Percentiles rank a stretch among this genome's conserved stretches.
These are phyloP conservation scores for Taphrina flavorubra DNA, from an alignment of 1,139 yeast genomes.

Conservation along the genomic window DNA sequence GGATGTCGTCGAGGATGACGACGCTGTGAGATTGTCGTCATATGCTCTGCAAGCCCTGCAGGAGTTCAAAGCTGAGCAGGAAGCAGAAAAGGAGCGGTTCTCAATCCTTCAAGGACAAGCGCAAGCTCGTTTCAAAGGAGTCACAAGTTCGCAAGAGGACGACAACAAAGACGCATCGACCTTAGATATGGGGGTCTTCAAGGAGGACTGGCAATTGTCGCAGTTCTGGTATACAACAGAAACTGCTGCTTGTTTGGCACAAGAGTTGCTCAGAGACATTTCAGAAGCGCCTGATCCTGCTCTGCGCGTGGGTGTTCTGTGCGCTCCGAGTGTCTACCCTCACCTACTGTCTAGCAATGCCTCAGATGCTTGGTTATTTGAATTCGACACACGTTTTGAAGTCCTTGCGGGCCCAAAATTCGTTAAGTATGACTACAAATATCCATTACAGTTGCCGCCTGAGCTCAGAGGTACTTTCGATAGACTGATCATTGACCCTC, in stretches of 20 bases:
- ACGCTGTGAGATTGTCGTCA: neutral
- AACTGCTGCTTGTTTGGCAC: conserved; percentile 71
- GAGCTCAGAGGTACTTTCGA: conserved; percentile 67
- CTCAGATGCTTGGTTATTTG: conserved; percentile 67
- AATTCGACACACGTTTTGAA: conserved; percentile 76
- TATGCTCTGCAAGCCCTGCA: conserved; percentile 26
- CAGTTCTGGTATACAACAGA: conserved; percentile 83
- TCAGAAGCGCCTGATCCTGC: conserved; percentile 47
- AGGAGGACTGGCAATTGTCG: conserved; percentile 92
- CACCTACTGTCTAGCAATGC: conserved; percentile 61
- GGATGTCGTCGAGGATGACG: neutral
- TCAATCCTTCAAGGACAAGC: conserved; percentile 64
- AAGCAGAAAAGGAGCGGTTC: conserved; percentile 52
- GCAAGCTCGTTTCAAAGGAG: conserved; percentile 58
- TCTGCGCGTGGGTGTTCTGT: conserved; percentile 74
- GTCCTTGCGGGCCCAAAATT: conserved; percentile 74
- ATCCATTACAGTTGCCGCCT: conserved; percentile 68
- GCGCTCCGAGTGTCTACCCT: conserved; percentile 93
- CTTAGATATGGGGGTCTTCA: conserved; percentile 65
- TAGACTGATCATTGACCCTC: conserved; percentile 84
- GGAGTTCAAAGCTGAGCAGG: conserved; percentile 26
- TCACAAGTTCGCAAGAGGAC: conserved; percentile 50
- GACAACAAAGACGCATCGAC: conserved; percentile 41
- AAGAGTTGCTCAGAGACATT: conserved; percentile 68
- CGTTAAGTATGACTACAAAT: conserved; percentile 73